phyloP scores from a whole-genome alignment of 2,329 filamentous ascomycete genomes.

The Cladosporium colombiae region DNA sequence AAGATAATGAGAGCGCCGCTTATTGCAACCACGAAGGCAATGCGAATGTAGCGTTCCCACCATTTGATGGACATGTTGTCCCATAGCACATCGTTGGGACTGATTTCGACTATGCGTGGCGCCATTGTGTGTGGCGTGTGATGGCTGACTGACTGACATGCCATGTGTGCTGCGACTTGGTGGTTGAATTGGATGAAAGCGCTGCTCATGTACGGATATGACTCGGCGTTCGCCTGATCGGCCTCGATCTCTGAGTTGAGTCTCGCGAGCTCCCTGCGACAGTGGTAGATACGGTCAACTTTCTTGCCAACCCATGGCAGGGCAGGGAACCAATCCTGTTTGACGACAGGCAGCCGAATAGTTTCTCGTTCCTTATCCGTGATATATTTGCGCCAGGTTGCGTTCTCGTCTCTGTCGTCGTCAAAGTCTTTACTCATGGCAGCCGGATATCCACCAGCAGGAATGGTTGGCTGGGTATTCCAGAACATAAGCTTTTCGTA shows the following conservation, averaged over 20 bases:
- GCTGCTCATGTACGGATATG: slow-evolving; percentile 89
- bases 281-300: slow-evolving; percentile 92
- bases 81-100: slow-evolving; percentile 90
- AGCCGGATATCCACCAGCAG: slow-evolving; percentile 55
- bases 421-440: slow-evolving; percentile 47
- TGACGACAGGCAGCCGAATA: slow-evolving; percentile 69
- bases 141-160: slow-evolving; percentile 86
- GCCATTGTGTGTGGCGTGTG: slow-evolving; percentile 93
- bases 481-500: slow-evolving; percentile 35
- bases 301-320: slow-evolving; percentile 84
- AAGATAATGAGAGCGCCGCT: slow-evolving; percentile 77
- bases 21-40: slow-evolving; percentile 62
- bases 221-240: slow-evolving; percentile 82
- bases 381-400: slow-evolving; percentile 81
- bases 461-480: slow-evolving; percentile 29
- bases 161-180: slow-evolving; percentile 97
- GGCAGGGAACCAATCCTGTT: slow-evolving; percentile 67
- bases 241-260: slow-evolving; percentile 89
- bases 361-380: slow-evolving; percentile 81
- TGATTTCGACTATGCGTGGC: slow-evolving; percentile 88
- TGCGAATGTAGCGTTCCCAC: slow-evolving; percentile 85
- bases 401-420: slow-evolving; percentile 55
- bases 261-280: slow-evolving; percentile 79
- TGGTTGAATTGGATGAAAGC: slow-evolving; percentile 99
- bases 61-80: slow-evolving; percentile 94